Percentiles rank a stretch among this genome's conserved stretches.
Conservation (phyloP, 345 rosid species). For the Diplotaxis tenuifolia region DNA sequence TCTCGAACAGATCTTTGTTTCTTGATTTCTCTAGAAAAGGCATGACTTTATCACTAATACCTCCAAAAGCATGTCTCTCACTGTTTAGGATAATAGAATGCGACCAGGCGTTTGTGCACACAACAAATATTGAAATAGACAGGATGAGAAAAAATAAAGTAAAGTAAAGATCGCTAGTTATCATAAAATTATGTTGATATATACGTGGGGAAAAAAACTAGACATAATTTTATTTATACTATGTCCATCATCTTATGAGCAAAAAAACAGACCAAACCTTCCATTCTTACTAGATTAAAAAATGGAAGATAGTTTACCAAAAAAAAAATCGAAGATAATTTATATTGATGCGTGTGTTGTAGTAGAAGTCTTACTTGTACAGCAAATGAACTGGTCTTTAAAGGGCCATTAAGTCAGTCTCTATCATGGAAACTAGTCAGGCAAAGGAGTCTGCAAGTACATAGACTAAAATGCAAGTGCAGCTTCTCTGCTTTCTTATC, state of each 20-base stretch:
- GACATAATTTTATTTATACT: not conserved
- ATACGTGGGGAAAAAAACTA: not conserved
- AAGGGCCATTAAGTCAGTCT: constrained; percentile 29
- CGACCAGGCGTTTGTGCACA: constrained; percentile 19
- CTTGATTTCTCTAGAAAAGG: constrained; percentile 54
- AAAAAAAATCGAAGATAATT: constrained; percentile 21
- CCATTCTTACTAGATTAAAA: constrained; percentile 1
- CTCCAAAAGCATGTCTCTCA: constrained; percentile 39
- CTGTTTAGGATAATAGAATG: constrained; percentile 24
- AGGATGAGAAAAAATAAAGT: not conserved
- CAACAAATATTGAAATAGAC: not conserved
- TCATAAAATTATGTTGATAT: not conserved
- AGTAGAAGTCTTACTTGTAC: constrained; percentile 56
- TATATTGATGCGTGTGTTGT: constrained; percentile 24
- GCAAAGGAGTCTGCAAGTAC: constrained; percentile 35
- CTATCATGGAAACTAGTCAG: constrained; percentile 43
- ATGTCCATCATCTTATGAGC: not conserved
- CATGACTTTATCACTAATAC: constrained; percentile 31
- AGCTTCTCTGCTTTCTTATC: constrained; percentile 22
- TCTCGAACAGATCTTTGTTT: constrained; percentile 60
- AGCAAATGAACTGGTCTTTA: constrained; percentile 49
- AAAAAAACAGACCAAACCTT: constrained; percentile 24
- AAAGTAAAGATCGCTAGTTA: not conserved
- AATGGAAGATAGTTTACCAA: too few species aligned
- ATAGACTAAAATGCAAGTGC: constrained; percentile 13